Percentiles rank a stretch among this genome's conserved stretches.
These are phyloP conservation scores for Podosphaera fusca DNA, from an alignment of 2,329 filamentous ascomycete species.

Conservation along the genomic window DNA sequence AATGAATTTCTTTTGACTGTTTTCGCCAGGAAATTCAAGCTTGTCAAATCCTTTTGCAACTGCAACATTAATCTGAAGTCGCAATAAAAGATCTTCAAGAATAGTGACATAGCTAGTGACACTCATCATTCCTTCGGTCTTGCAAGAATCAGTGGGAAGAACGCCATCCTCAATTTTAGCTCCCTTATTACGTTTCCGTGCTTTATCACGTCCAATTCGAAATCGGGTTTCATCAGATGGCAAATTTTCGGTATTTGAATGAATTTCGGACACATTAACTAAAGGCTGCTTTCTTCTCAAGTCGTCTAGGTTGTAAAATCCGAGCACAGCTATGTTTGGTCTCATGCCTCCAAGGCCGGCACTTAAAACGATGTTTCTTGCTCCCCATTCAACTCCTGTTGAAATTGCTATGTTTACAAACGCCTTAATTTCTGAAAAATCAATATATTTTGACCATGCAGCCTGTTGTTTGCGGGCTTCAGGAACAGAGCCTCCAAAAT, in stretches of 20 bases:
- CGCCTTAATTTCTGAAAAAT: conserved; percentile 67
- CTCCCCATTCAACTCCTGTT: conserved; percentile 63
- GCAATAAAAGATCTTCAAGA: conserved; percentile 56
- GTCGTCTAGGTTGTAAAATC: conserved; percentile 62
- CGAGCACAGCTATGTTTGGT: conserved; percentile 65
- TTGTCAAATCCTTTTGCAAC: conserved; percentile 61
- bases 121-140: conserved; percentile 43
- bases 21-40: conserved; percentile 43
- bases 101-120: conserved; percentile 59
- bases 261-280: conserved; percentile 29
- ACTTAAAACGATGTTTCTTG: conserved; percentile 59
- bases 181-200: conserved; percentile 30
- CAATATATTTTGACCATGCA: conserved; percentile 64
- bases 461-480: conserved; percentile 63
- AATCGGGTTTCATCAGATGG: neutral
- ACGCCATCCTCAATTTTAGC: conserved; percentile 28
- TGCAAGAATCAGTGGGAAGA: conserved; percentile 47
- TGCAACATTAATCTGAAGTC: conserved; percentile 63
- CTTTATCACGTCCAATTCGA: conserved; percentile 13
- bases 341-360: conserved; percentile 72
- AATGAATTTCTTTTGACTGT: conserved; percentile 49
- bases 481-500: conserved; percentile 56
- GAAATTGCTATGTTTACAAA: conserved; percentile 75
- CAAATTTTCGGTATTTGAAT: conserved; percentile 16
- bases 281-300: conserved; percentile 35